Conservation (phyloP, 2,329 filamentous ascomycete genomes). For the Remersonia thermophila region DNA sequence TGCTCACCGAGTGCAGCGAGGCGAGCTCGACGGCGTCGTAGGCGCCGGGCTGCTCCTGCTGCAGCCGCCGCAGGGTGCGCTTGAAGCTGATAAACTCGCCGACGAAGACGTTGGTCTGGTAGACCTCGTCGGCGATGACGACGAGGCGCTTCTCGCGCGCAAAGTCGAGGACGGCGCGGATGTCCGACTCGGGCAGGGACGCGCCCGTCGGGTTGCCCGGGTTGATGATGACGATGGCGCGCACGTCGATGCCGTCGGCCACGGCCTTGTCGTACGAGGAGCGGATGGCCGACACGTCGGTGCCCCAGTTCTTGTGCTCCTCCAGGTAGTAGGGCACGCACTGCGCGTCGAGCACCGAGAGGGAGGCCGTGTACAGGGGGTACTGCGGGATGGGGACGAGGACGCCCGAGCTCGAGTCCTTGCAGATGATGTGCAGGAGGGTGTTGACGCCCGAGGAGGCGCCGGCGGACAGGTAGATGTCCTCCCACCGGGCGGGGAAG, state of each 20-base stretch:
- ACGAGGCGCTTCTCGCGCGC: conserved; percentile 78
- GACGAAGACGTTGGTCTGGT: conserved; percentile 96
- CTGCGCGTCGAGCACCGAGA: conserved; percentile 71
- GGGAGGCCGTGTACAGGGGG: conserved; percentile 88
- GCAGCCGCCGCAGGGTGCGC: conserved; percentile 67
- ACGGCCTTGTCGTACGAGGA: conserved; percentile 62
- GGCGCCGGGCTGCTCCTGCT: conserved; percentile 58
- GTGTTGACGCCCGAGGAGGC: conserved; percentile 93
- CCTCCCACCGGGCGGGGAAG: conserved; percentile 64
- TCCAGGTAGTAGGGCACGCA: conserved; percentile 92
- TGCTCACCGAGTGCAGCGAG: conserved; percentile 85
- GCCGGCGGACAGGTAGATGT: conserved; percentile 84
- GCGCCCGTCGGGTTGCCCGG: conserved; percentile 95
- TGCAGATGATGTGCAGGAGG: conserved; percentile 79
- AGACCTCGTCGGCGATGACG: conserved; percentile 91
- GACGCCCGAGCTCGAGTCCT: conserved; percentile 63
- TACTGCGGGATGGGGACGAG: conserved; percentile 96
- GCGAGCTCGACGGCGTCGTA: conserved; percentile 82
- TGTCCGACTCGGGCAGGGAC: conserved; percentile 64
- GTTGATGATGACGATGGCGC: conserved; percentile 94
- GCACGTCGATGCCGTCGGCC: conserved; percentile 68
- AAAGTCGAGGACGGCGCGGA: conserved; percentile 75
- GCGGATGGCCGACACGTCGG: conserved; percentile 68
- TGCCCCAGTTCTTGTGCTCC: conserved; percentile 77
- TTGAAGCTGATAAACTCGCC: conserved; percentile 97